A percentile compares a stretch with the other conserved stretches of the same genome.
phyloP scores from a whole-genome alignment of 495 filamentous ascomycete species.

The Talaromyces trachyspermus region DNA sequence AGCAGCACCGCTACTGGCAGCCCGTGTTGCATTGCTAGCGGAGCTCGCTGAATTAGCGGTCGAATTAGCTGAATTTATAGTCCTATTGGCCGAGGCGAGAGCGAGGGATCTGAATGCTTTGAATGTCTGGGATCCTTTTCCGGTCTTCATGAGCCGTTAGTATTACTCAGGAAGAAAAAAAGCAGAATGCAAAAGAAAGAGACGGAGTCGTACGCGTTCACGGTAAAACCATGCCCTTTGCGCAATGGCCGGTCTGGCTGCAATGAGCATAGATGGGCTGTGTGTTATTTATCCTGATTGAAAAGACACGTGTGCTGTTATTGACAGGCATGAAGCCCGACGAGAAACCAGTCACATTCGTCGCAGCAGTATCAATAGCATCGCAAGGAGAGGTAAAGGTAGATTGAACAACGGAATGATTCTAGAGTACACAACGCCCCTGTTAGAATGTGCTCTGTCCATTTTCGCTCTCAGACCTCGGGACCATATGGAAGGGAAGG shows the following conservation, averaged over 20 bases:
- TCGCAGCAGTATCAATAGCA: slow-evolving; percentile 24
- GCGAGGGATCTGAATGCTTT: no score
- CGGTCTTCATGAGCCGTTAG: no score
- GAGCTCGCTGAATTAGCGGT: no score
- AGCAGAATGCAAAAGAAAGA: not conserved
- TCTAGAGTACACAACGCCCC: no score
- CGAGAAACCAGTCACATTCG: slow-evolving; percentile 21
- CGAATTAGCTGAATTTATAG: no score
- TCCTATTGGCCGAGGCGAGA: no score
- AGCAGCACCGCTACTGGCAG: not conserved
- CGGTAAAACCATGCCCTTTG: slow-evolving; percentile 42
- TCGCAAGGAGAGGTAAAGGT: slow-evolving; percentile 36
- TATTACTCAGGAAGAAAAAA: not conserved
- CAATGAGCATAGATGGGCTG: slow-evolving; percentile 56
- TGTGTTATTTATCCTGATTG: slow-evolving; percentile 34
- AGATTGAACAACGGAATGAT: slow-evolving; percentile 41
- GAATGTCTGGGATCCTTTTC: no score
- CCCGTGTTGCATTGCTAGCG: no score
- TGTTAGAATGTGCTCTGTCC: no score
- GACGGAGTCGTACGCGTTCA: slow-evolving; percentile 25
- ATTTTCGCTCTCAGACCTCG: no score
- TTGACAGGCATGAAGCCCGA: slow-evolving; percentile 25
- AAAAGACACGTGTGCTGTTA: slow-evolving; percentile 23
- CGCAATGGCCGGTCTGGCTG: slow-evolving; percentile 42
- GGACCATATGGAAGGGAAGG: not conserved